A percentile compares a stretch with the other conserved stretches of the same genome.
phyloP scores from a whole-genome alignment of 208 protist genomes.

The Leishmania turanica region DNA sequence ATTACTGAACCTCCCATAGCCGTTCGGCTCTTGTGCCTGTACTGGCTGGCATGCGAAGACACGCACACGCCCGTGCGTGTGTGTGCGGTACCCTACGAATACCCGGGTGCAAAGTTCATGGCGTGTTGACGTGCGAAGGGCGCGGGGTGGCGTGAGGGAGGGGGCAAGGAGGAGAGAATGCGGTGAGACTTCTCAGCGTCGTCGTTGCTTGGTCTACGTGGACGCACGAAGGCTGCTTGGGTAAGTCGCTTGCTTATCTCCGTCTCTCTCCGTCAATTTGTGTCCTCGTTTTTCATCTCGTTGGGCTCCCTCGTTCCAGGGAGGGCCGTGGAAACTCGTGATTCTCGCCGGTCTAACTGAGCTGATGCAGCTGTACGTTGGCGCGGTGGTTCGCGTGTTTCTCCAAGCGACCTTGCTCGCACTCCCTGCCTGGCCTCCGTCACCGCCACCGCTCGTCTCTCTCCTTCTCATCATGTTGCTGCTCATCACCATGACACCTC shows the following conservation, averaged over 20 bases:
- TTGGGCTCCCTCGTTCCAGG: neutral
- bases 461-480: neutral
- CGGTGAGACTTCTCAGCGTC: neutral
- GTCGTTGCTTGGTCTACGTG: neutral
- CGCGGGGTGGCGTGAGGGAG: neutral
- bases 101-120: neutral
- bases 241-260: neutral
- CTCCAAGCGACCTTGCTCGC: neutral
- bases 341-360: neutral
- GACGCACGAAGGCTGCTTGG: neutral
- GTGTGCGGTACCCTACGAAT: neutral
- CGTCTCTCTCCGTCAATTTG: neutral
- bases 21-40: neutral
- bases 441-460: neutral
- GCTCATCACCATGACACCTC: neutral
- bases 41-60: neutral
- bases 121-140: neutral
- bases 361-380: neutral
- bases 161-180: neutral
- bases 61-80: neutral
- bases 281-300: neutral
- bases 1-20: neutral
- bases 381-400: neutral
- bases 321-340: neutral
- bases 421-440: neutral